Conservation (phyloP, 1,139 yeast species). For the Protomyces gravidus region DNA sequence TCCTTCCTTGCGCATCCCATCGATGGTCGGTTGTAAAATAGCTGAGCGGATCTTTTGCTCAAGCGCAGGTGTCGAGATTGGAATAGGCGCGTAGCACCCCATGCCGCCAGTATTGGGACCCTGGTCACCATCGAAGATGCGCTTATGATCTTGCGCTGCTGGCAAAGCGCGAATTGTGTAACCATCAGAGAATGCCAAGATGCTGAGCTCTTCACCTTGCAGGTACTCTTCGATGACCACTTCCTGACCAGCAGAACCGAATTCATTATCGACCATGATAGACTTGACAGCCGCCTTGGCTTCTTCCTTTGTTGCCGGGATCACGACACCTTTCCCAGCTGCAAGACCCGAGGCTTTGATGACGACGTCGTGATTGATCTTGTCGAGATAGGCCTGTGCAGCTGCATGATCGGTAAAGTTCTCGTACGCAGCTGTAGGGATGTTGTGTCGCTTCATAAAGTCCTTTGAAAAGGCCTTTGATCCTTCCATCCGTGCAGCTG, state of each 20-base stretch:
- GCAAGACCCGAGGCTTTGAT: slow-evolving; percentile 98
- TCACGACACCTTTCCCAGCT: slow-evolving; percentile 96
- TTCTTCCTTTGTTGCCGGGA: slow-evolving; percentile 79
- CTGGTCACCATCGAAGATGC: slow-evolving; percentile 85
- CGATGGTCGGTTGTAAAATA: slow-evolving; percentile 84
- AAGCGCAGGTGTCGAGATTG: slow-evolving; percentile 70
- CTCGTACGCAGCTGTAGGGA: slow-evolving; percentile 88
- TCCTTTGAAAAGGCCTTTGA: slow-evolving; percentile 92
- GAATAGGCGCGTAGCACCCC: slow-evolving; percentile 99
- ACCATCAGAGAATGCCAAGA: slow-evolving; percentile 90
- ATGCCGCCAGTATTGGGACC: slow-evolving; percentile 98
- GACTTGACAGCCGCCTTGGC: slow-evolving; percentile 79
- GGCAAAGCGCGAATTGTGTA: slow-evolving; percentile 87
- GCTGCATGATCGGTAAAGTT: slow-evolving; percentile 72
- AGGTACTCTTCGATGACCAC: slow-evolving; percentile 93
- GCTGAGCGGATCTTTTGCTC: slow-evolving; percentile 63
- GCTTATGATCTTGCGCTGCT: slow-evolving; percentile 97
- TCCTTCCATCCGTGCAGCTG: slow-evolving; percentile 94
- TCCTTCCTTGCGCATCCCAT: slow-evolving; percentile 94
- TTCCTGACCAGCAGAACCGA: slow-evolving; percentile 80
- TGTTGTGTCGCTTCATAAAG: slow-evolving; percentile 84
- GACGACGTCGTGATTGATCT: slow-evolving; percentile 71
- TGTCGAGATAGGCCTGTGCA: slow-evolving; percentile 66
- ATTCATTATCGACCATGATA: slow-evolving; percentile 83
- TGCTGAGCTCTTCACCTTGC: slow-evolving; percentile 95